These are phyloP conservation scores for Neophaeococcomyces aloes DNA, from an alignment of 2,329 filamentous ascomycete genomes.

Conservation along the genomic window DNA sequence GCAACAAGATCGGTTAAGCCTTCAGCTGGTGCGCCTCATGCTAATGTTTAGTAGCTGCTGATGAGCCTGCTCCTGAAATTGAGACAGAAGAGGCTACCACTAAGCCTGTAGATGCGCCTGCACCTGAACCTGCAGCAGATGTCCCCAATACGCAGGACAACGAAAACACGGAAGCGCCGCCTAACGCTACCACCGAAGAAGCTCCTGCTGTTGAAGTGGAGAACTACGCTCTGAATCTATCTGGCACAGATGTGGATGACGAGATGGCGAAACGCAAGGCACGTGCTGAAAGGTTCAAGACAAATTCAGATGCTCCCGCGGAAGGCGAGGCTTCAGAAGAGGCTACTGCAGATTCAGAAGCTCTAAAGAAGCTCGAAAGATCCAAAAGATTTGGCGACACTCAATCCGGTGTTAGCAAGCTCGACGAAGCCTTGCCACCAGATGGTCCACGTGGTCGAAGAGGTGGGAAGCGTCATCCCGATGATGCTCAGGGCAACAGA, in stretches of 20 bases:
- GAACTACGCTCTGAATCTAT: conserved; percentile 33
- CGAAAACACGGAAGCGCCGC: conserved; percentile 15
- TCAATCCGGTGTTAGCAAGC: conserved; percentile 28
- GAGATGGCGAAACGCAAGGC: conserved; percentile 40
- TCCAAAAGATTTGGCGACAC: conserved; percentile 35
- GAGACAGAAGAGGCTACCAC: conserved; percentile 21
- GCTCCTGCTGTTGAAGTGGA: conserved; percentile 24
- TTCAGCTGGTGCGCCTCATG: conserved; percentile 12
- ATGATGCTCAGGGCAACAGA: conserved; percentile 23
- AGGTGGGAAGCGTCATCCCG: conserved; percentile 25
- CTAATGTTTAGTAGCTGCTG: conserved; percentile 20
- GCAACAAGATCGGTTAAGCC: conserved; percentile 2
- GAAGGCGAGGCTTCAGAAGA: conserved; percentile 22
- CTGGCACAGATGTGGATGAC: conserved; percentile 34
- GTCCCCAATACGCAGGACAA: conserved; percentile 13
- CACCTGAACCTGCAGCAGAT: conserved; percentile 7
- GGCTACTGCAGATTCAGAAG: conserved; percentile 30
- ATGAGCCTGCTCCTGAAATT: conserved; percentile 7
- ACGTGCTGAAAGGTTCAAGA: conserved; percentile 37
- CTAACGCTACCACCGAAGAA: conserved; percentile 16
- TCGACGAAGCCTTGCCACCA: conserved; percentile 37
- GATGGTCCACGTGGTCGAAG: conserved; percentile 30
- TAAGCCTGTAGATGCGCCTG: conserved; percentile 26
- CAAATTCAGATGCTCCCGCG: conserved; percentile 23
- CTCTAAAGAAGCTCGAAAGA: conserved; percentile 35